Evolutionary conservation across 179 eudicot genomes (phyloP).

Genomic region (Gypsophila paniculata): DNA sequence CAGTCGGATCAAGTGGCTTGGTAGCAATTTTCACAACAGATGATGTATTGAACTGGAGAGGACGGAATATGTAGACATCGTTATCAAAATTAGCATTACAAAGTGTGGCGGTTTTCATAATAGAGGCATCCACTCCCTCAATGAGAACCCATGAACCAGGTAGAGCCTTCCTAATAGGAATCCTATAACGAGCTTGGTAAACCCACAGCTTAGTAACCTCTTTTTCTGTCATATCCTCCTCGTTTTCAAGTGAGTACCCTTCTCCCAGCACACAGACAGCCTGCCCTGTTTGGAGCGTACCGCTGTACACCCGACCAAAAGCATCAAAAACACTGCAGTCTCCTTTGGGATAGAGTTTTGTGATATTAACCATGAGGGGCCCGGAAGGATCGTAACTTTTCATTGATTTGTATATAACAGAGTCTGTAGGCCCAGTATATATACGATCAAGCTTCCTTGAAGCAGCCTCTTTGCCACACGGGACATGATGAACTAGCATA

Average conservation of each 20-base stretch:
- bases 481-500: slow-evolving; percentile 91
- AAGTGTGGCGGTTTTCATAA: slow-evolving; percentile 96
- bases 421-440: slow-evolving; percentile 80
- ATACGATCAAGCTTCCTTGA: slow-evolving; percentile 75
- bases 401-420: slow-evolving; percentile 69
- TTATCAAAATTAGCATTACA: slow-evolving; percentile 67
- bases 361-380: slow-evolving; percentile 86
- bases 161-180: slow-evolving; percentile 90
- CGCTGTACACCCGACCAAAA: slow-evolving; percentile 97
- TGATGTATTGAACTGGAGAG: slow-evolving; percentile 92
- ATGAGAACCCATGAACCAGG: slow-evolving; percentile 99
- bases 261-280: slow-evolving; percentile 89
- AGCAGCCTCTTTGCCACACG: slow-evolving; percentile 87
- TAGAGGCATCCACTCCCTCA: slow-evolving; percentile 99
- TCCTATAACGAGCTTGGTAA: slow-evolving; percentile 93
- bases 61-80: slow-evolving; percentile 84
- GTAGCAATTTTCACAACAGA: slow-evolving; percentile 98
- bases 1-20: slow-evolving; percentile 95
- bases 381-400: slow-evolving; percentile 78
- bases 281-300: slow-evolving; percentile 83
- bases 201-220: slow-evolving; percentile 97
- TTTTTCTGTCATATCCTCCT: slow-evolving; percentile 96
- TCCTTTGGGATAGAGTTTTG: slow-evolving; percentile 86
- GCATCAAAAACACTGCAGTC: slow-evolving; percentile 99
- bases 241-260: slow-evolving; percentile 98